Base-by-base conservation (phyloP, 2,329 filamentous ascomycete genomes). In the Fusarium xyrophilum region DNA sequence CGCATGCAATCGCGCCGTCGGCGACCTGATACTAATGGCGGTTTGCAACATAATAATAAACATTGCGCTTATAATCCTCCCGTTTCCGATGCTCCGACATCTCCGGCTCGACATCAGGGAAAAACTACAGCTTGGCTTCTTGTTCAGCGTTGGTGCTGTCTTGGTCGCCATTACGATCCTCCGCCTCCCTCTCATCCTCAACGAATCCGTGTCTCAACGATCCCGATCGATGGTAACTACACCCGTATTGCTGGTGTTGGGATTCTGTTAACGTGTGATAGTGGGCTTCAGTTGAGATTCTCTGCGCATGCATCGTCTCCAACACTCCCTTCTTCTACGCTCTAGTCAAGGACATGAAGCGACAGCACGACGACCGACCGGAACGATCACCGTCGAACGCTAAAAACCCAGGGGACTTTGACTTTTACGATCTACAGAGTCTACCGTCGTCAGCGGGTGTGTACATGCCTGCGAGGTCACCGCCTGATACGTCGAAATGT, bases 271-370 rank as follows among this genome's bases (percentile, higher is more conserved):
- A 68, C 15, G 0, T 14, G 0, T 21, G 5, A 23, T 11, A 77
- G 75, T 77, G 75, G 75, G 75, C 75, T 30, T 74, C 75, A 6
- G 70, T 77, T 40, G 75, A 77, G 62, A 77, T 77, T 9, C 64
- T 77, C 2, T 76, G 75, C 65, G 75, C 73, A 4, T 77, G 75
- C 39, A 58, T 77, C 25, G 75, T 77, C 15, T 71, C 75, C 30
- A 77, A 77, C 38, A 74, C 75, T 1, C 68, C 75, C 3, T 77
- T 77, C 48, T 77, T 68, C 42, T 77, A 74, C 60, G 74, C 74
- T 0, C 52, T 77, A 0, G 28, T 75, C 10, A 74, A 74, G 42
- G 75, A 76, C 8, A 42, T 73, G 13, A 68, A 76, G 32, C 65
- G 72, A 36, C 67, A 69, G 21, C 74, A 77, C 46, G 69, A 74